Evolutionary conservation across 768 basidiomycete genomes (phyloP).

Genomic region (Lactarius deliciosus): DNA sequence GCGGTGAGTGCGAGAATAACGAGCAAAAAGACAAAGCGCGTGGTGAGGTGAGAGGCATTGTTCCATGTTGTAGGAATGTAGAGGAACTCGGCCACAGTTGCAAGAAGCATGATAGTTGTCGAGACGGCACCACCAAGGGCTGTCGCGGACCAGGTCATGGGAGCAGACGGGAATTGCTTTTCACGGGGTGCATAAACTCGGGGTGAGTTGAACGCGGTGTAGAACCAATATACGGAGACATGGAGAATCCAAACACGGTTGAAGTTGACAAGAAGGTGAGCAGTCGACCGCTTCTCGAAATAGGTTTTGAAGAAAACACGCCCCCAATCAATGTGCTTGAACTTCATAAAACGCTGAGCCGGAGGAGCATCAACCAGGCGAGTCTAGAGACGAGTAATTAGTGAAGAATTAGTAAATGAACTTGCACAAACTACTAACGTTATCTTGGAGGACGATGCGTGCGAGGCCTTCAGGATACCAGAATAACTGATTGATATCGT

Average conservation of each 20-base stretch:
- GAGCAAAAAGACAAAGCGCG: constrained; percentile 88
- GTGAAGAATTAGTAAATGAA: constrained; percentile 7
- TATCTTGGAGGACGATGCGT: constrained; percentile 85
- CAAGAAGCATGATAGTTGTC: constrained; percentile 89
- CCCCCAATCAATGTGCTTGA: constrained; percentile 91
- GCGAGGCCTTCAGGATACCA: constrained; percentile 99
- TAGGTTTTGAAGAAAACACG: constrained; percentile 99
- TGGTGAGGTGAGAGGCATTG: constrained; percentile 95
- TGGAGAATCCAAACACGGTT: constrained; percentile 99
- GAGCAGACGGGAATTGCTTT: constrained; percentile 66
- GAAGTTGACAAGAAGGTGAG: constrained; percentile 97
- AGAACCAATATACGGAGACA: constrained; percentile 92
- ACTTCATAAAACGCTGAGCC: constrained; percentile 89
- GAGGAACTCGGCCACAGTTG: constrained; percentile 91
- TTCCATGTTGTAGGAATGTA: constrained; percentile 99
- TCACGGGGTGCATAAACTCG: constrained; percentile 78
- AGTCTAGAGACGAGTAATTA: constrained; percentile 48
- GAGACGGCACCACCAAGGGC: constrained; percentile 97
- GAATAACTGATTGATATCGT: constrained; percentile 98
- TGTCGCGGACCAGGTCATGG: constrained; percentile 94
- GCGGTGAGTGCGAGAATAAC: constrained; percentile 90
- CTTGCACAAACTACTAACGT: constrained; percentile 53
- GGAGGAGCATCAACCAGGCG: constrained; percentile 91
- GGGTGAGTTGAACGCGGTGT: constrained; percentile 96
- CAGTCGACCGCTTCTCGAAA: constrained; percentile 90